Evolutionary conservation across 192 early-diverging fungal species (phyloP), one percentile per base, ranked within the genome.

Genomic region (Umbelopsis sp.): DNA sequence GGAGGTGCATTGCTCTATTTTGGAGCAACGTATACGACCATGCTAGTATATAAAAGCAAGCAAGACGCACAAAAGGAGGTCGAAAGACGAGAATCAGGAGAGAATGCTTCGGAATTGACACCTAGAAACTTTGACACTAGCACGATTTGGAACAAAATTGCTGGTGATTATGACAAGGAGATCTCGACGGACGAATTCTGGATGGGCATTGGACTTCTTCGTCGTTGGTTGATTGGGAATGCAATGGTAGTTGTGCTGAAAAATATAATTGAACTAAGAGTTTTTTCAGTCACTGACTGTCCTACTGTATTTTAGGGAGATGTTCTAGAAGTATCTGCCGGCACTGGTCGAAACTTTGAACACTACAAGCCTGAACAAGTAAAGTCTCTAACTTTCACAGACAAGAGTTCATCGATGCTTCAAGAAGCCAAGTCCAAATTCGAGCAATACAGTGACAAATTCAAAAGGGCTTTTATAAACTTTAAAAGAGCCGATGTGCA

Each of bases 291-390:
- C n/a, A 3, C 7, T 29, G 26, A 68, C 21, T 1, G n/a, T 26
- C 36, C 36, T 7, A 73, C 3, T 3, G 6, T 45, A 29, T 8
- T 65, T 17, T 12, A 85, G 80, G 90, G 90, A 26, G 68, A 81
- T 50, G 84, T 88, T 17, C 75, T 91, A 45, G 90, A 91, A 68
- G 82, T 89, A 34, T 81, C 87, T 0, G 77, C 85, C 2, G 90
- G 90, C 9, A 91, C 90, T 36, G 88, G 88, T 1, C 76, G 90
- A 32, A 91, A 91, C 78, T 53, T 90, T 45, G 70, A 70, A 16
- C 86, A 80, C 76, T 91, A 90, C 59, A 52, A 70, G 11, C 66
- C 80, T 7, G 71, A 80, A 21, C 44, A 71, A 21, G 72, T 91
- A 49, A 68, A 65, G 10, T 70, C 72, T 5, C 69, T 88, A 31